These are phyloP conservation scores for Xylaria bambusicola DNA, from an alignment of 495 filamentous ascomycete genomes.

Conservation along the genomic window DNA sequence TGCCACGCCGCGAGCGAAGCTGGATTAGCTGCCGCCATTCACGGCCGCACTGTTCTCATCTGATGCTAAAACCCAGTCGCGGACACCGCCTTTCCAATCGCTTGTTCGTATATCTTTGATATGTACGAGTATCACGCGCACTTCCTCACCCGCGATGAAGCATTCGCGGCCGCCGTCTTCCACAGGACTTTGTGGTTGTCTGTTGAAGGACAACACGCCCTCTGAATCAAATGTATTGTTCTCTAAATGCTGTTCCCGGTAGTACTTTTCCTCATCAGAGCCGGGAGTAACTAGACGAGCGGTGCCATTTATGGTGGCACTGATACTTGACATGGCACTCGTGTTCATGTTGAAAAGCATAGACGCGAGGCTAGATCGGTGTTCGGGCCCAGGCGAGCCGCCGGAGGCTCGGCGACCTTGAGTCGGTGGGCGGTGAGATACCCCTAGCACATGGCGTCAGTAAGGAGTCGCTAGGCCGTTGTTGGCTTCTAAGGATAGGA, in stretches of 20 bases:
- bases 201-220: slow-evolving; percentile 43
- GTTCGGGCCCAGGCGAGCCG: slow-evolving; percentile 64
- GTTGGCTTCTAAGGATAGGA: background rate
- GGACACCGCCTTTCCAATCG: slow-evolving; percentile 78
- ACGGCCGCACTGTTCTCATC: slow-evolving; percentile 20
- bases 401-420: slow-evolving; percentile 58
- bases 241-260: slow-evolving; percentile 76
- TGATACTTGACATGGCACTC: slow-evolving; percentile 83
- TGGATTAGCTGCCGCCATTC: slow-evolving; percentile 34
- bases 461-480: background rate
- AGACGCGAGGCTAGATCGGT: slow-evolving; percentile 70
- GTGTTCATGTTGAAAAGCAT: slow-evolving; percentile 89
- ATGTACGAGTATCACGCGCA: slow-evolving; percentile 71
- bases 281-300: slow-evolving; percentile 71
- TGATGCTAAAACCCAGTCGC: slow-evolving; percentile 68
- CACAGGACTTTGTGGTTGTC: slow-evolving; percentile 15
- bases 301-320: slow-evolving; percentile 85
- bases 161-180: slow-evolving; percentile 57
- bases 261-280: slow-evolving; percentile 80
- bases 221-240: slow-evolving; percentile 80
- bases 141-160: slow-evolving; percentile 69
- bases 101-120: slow-evolving; percentile 74
- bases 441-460: slow-evolving; percentile 47
- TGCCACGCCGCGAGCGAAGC: too few species aligned
- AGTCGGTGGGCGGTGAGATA: slow-evolving; percentile 88